phyloP scores from a whole-genome alignment of 75 land plant species.

The Selaginella tamariscina region DNA sequence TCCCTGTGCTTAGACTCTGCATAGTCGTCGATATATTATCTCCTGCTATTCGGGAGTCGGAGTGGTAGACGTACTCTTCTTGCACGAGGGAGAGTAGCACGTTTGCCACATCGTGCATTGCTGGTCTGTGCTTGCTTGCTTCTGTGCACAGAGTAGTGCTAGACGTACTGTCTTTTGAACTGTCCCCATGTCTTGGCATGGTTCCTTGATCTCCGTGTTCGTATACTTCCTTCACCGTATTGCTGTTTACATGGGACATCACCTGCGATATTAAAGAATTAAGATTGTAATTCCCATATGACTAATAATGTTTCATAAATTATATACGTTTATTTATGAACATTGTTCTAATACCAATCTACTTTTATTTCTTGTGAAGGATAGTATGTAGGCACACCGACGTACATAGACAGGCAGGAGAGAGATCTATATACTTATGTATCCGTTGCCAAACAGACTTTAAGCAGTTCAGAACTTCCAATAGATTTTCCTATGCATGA shows the following conservation, averaged over 20 bases:
- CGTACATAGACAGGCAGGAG: no score
- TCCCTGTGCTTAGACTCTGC: constrained; percentile 40
- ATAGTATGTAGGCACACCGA: no score
- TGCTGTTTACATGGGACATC: constrained; percentile 51
- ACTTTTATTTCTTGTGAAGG: no score
- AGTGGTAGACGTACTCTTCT: constrained; percentile 12
- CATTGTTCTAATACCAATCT: no score
- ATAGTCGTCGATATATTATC: constrained; percentile 59
- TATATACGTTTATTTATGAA: no score
- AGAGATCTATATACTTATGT: no score
- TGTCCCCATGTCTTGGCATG: constrained; percentile 53
- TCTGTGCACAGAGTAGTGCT: constrained; percentile 78
- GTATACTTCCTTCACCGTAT: constrained; percentile 68
- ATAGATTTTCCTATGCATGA: no score
- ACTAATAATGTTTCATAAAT: no score
- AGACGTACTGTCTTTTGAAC: constrained; percentile 80
- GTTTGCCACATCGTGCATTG: constrained; percentile 86
- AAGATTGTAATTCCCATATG: neutral
- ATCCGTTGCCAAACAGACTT: no score
- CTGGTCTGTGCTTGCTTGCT: constrained; percentile 67
- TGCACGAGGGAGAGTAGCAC: constrained; percentile 44
- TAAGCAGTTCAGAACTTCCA: no score
- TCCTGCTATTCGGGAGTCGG: no score
- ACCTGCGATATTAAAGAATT: constrained; percentile 38
- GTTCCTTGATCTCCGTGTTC: constrained; percentile 52